phyloP scores from a whole-genome alignment of 129 eudicot genomes.

The Pulicaria dysenterica region DNA sequence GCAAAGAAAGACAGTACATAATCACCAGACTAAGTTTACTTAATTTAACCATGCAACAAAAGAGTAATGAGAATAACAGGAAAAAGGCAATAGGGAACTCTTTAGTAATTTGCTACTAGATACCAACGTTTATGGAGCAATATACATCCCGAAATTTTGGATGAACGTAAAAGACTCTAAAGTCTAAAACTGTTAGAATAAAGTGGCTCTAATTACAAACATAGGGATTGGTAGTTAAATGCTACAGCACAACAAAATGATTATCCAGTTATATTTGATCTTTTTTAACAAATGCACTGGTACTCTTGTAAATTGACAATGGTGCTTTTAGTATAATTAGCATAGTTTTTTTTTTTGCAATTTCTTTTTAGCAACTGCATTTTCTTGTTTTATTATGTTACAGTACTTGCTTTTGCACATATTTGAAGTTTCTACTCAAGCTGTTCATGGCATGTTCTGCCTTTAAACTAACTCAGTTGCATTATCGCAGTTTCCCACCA shows the following conservation, averaged over 20 bases:
- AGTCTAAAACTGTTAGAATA: neutral
- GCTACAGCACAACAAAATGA: neutral
- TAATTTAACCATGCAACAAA: neutral
- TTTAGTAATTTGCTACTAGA: neutral
- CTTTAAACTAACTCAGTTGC: slow-evolving; percentile 15
- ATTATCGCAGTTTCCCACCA: neutral
- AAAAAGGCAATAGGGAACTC: neutral
- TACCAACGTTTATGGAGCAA: neutral
- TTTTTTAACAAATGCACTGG: neutral
- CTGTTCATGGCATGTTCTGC: neutral
- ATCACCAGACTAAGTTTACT: neutral
- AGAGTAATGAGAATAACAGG: neutral
- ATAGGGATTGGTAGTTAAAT: neutral
- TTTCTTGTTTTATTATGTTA: neutral
- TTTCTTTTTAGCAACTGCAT: slow-evolving; percentile 6
- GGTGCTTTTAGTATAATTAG: neutral
- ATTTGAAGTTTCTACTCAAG: neutral
- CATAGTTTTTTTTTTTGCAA: neutral
- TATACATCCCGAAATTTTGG: neutral
- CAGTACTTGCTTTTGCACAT: slow-evolving; percentile 8
- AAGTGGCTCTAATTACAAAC: neutral
- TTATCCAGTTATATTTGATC: neutral
- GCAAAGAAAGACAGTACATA: neutral
- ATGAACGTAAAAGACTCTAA: neutral
- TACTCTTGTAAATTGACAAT: neutral